Conservation (phyloP, 176 grass and related monocot species). For the Triticum aestivum region DNA sequence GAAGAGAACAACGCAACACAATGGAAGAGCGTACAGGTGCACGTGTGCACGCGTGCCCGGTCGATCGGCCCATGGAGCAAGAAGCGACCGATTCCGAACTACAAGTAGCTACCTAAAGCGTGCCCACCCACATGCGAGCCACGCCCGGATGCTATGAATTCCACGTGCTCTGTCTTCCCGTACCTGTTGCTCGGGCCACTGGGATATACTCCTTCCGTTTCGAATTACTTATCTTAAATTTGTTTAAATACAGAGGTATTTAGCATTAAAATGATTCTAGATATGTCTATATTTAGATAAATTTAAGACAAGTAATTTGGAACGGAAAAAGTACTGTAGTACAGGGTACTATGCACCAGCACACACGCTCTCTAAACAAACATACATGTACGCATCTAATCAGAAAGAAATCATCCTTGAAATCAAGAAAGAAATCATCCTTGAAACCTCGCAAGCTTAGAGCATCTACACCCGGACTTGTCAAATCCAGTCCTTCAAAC, state of each 20-base stretch:
- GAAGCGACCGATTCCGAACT: background rate
- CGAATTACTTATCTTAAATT: too few relatives aligned
- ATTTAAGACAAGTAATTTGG: too few relatives aligned
- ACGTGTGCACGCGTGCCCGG: slow-evolving; percentile 6
- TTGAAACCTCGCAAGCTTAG: background rate
- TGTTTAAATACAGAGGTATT: too few relatives aligned
- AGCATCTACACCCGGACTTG: too few relatives aligned
- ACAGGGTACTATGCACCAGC: background rate
- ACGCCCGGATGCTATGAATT: background rate
- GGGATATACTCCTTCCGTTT: too few relatives aligned
- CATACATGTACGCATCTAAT: background rate
- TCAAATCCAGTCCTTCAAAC: too few relatives aligned
- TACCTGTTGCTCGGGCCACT: background rate
- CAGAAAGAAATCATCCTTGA: too few relatives aligned
- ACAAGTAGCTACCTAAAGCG: background rate
- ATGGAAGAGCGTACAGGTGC: background rate
- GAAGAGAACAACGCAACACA: background rate
- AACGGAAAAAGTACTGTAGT: too few relatives aligned
- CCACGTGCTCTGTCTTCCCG: background rate
- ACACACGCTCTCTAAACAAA: background rate
- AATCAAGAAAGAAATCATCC: too few relatives aligned
- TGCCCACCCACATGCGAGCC: background rate
- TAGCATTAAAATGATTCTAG: too few relatives aligned
- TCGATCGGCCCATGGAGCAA: background rate
- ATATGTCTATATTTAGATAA: too few relatives aligned